Evolutionary conservation across 192 early-diverging fungal species (phyloP).

Genomic region (Gamsiella multidivaricata): DNA sequence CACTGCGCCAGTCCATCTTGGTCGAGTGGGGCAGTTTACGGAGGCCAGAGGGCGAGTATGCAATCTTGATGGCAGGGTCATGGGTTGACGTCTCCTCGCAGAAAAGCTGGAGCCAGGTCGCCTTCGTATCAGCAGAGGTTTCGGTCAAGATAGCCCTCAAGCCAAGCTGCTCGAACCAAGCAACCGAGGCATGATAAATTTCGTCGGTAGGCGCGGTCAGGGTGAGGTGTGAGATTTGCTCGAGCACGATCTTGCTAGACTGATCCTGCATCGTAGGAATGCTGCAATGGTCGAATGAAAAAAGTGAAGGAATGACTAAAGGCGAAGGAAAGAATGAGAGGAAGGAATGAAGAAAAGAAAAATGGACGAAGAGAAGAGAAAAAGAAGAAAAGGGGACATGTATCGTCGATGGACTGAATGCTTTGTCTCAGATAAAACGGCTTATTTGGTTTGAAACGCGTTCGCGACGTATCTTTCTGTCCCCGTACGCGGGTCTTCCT

Average conservation of each 20-base stretch:
- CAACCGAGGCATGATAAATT: conserved; percentile 30
- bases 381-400: background rate
- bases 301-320: conserved; percentile 15
- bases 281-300: background rate
- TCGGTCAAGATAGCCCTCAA: conserved; percentile 53
- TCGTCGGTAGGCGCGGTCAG: conserved; percentile 44
- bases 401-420: too few relatives aligned
- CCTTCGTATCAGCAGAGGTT: conserved; percentile 29
- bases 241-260: conserved; percentile 26
- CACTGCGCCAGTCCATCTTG: conserved; percentile 53
- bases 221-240: conserved; percentile 40
- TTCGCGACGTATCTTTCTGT: too few relatives aligned
- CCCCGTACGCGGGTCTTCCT: background rate
- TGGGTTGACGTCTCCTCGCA: conserved; percentile 8
- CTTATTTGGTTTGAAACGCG: too few relatives aligned
- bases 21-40: conserved; percentile 27
- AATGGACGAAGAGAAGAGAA: background rate
- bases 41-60: conserved; percentile 29
- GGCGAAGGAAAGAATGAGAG: background rate
- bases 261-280: conserved; percentile 23
- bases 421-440: too few relatives aligned
- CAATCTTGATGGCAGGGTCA: conserved; percentile 36
- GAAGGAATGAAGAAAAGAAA: too few relatives aligned
- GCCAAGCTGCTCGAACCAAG: conserved; percentile 48
- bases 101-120: conserved; percentile 52